phyloP scores from a whole-genome alignment of 345 rosid genomes.

The Cardiospermum halicacabum region DNA sequence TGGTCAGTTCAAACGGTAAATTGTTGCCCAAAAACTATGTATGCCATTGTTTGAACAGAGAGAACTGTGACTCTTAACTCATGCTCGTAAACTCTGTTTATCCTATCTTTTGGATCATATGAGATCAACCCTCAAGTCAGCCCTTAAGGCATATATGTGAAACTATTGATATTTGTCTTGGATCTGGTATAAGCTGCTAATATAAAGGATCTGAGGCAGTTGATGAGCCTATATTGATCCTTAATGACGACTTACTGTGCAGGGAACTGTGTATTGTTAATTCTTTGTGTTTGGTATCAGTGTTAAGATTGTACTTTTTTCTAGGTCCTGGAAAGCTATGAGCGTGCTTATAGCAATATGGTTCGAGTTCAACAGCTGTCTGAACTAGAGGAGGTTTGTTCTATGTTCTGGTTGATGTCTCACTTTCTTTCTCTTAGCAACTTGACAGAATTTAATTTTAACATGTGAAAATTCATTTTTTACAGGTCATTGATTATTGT shows the following conservation, averaged over 20 bases:
- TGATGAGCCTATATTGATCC: neutral
- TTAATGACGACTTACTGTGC: neutral
- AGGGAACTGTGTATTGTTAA: neutral
- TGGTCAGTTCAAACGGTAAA: too few relatives aligned
- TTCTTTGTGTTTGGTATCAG: neutral
- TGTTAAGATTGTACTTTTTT: conserved; percentile 14
- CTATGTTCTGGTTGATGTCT: conserved; percentile 8
- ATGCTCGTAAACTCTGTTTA: too few relatives aligned
- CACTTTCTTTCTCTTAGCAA: conserved; percentile 1
- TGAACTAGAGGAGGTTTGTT: conserved; percentile 90
- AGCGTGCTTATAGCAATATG: conserved; percentile 95
- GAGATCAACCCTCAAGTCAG: too few relatives aligned
- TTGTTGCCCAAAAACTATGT: too few relatives aligned
- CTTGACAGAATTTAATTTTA: neutral
- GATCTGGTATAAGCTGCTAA: too few relatives aligned
- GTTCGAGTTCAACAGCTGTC: conserved; percentile 98
- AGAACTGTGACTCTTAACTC: too few relatives aligned
- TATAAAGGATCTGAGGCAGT: neutral
- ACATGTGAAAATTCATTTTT: conserved; percentile 10
- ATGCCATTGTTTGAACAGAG: too few relatives aligned
- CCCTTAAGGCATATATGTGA: too few relatives aligned
- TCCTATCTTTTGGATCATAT: too few relatives aligned
- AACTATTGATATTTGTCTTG: too few relatives aligned
- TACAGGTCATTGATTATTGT: conserved; percentile 87
- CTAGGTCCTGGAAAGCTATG: conserved; percentile 97